Conservation (phyloP, 2,329 filamentous ascomycete genomes). For the Cytospora paraplurivora region DNA sequence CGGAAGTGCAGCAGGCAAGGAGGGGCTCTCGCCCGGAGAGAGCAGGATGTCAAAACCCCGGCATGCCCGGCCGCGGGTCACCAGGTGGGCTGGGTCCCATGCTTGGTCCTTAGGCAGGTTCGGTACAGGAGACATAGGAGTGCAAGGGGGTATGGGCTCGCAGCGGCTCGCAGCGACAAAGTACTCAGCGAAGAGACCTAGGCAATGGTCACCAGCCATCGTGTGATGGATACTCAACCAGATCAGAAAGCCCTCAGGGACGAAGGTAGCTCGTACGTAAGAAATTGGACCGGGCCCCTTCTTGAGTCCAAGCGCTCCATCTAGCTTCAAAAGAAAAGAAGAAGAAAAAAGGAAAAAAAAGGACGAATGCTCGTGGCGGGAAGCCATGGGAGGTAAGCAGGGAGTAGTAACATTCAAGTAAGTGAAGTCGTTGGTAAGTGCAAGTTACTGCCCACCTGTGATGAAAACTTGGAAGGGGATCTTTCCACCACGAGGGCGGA, state of each 20-base stretch:
- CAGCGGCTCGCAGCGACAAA: not conserved
- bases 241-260: not conserved
- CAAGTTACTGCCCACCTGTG: not conserved
- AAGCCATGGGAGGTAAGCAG: not conserved
- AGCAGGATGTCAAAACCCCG: not conserved
- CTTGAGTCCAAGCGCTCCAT: not conserved
- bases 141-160: not conserved
- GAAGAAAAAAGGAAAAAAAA: too few relatives aligned
- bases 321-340: not conserved
- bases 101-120: not conserved
- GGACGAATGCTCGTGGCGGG: not conserved
- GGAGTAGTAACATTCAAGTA: not conserved
- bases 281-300: not conserved
- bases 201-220: not conserved
- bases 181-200: slow-evolving; percentile 1
- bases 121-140: not conserved
- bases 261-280: not conserved
- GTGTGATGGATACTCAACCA: not conserved
- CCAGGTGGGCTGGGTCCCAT: not conserved
- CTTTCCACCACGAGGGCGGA: not conserved
- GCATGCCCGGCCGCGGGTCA: not conserved
- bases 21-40: not conserved
- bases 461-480: not conserved
- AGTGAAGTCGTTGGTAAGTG: not conserved
- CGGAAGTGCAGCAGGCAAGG: not conserved